These are phyloP conservation scores for Plasmodium berghei DNA, from an alignment of 169 alveolate genomes.

Conservation along the genomic window DNA sequence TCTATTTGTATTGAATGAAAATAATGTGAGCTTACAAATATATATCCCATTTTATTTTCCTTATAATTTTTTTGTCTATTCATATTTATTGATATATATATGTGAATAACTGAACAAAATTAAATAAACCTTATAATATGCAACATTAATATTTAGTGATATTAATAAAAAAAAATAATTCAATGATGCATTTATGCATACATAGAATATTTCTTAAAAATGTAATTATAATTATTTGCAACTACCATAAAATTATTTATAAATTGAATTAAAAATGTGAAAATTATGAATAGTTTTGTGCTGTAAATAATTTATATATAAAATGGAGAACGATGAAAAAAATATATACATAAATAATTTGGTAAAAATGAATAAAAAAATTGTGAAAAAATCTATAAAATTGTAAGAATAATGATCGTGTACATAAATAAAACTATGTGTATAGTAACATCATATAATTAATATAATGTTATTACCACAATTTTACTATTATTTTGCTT, in stretches of 20 bases:
- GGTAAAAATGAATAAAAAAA: not conserved
- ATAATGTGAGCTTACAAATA: no score
- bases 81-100: no score
- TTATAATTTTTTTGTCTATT: no score
- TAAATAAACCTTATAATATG: no score
- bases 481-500: not conserved
- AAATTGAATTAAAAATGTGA: conserved; percentile 30
- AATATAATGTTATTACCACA: not conserved
- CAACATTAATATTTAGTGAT: no score
- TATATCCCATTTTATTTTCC: no score
- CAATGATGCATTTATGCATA: no score
- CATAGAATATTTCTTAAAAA: no score
- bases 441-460: not conserved
- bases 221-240: no score
- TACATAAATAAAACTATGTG: not conserved
- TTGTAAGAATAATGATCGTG: not conserved
- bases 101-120: no score
- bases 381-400: not conserved
- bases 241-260: conserved; percentile 17
- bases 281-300: conserved; percentile 18
- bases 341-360: conserved; percentile 9
- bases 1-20: no score
- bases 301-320: conserved; percentile 25
- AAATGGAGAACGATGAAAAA: conserved; percentile 8
- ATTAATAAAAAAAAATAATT: no score